These are phyloP conservation scores for Paecilomyces formosus DNA, from an alignment of 2,329 filamentous ascomycete species.

Conservation along the genomic window DNA sequence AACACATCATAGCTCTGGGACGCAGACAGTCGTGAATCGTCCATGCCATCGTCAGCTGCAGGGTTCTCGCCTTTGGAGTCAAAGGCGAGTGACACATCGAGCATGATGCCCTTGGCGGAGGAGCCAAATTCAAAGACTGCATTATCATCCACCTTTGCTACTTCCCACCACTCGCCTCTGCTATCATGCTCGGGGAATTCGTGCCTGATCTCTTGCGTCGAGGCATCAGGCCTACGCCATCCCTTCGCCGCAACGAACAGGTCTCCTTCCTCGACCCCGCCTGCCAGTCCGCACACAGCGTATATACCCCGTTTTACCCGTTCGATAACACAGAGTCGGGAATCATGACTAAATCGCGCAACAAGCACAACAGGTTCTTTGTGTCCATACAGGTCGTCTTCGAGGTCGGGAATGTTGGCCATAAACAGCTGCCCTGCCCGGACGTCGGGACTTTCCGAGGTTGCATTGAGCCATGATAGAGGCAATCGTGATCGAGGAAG, in stretches of 20 bases:
- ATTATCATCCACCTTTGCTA: conserved; percentile 25
- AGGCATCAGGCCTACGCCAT: conserved; percentile 11
- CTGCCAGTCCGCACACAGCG: conserved; percentile 28
- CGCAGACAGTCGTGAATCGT: background rate
- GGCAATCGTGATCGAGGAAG: conserved; percentile 30
- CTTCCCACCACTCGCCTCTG: conserved; percentile 26
- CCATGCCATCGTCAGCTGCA: background rate
- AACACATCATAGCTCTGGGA: conserved; percentile 5
- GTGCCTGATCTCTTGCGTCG: conserved; percentile 2
- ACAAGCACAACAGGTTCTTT: conserved; percentile 24
- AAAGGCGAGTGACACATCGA: conserved; percentile 25
- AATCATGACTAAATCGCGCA: conserved; percentile 20
- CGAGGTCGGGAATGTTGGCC: conserved; percentile 29
- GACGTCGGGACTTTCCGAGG: conserved; percentile 17
- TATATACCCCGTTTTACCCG: conserved; percentile 32
- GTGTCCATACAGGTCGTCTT: conserved; percentile 17
- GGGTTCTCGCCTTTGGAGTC: conserved; percentile 3
- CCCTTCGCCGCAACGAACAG: conserved; percentile 30
- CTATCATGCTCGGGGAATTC: background rate
- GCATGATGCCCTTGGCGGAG: conserved; percentile 13
- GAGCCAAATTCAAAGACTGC: conserved; percentile 9
- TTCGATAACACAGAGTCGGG: conserved; percentile 31
- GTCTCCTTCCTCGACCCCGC: conserved; percentile 29
- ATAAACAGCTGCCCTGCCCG: conserved; percentile 30
- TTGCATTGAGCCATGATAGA: conserved; percentile 31